Evolutionary conservation across 1,139 yeast genomes (phyloP), one percentile per base, ranked within the genome.

Genomic region (Geotrichum siamense): DNA sequence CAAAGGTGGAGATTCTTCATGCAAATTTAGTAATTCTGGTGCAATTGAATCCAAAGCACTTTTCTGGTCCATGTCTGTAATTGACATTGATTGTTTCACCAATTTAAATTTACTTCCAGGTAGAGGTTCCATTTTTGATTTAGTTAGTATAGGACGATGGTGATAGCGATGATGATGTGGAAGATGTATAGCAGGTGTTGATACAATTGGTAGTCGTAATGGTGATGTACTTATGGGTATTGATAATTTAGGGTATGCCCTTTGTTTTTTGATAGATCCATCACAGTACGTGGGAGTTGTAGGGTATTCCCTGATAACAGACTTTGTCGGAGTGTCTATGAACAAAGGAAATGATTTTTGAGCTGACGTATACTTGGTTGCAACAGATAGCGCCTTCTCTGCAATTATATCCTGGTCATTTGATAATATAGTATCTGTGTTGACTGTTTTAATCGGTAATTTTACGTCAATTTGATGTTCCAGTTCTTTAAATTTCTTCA

Each of bases 191-290:
- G 39, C 34, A 19, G 27, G 1, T 19, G 16, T 25, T 15, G 41
- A 2, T 13, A 29, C n/a, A n/a, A 36, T 15, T 10, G 38, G 33
- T n/a, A 36, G n/a, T 17, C 33, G 21, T 20, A 35, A 20, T 16
- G 47, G 43, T 10, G 47, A 43, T 15, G 27, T 22, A 17, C 41
- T 35, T 10, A 43, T 30, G 2, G 37, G 22, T 3, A 40, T 34
- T 5, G 30, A 29, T 15, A 31, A 29, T 17, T 25, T 35, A 8
- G 35, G 32, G 27, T 19, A 35, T 6, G 34, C 21, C 8, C 28
- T 20, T 33, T 25, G 19, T 13, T 25, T 30, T 21, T 37, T 37
- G 29, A 30, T 30, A 28, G n/a, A 16, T n/a, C n/a, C n/a, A n/a
- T n/a, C n/a, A n/a, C n/a, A n/a, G n/a, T n/a, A n/a, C 12, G 21